Conservation (phyloP, 495 filamentous ascomycete genomes). For the Penicillium lagena region DNA sequence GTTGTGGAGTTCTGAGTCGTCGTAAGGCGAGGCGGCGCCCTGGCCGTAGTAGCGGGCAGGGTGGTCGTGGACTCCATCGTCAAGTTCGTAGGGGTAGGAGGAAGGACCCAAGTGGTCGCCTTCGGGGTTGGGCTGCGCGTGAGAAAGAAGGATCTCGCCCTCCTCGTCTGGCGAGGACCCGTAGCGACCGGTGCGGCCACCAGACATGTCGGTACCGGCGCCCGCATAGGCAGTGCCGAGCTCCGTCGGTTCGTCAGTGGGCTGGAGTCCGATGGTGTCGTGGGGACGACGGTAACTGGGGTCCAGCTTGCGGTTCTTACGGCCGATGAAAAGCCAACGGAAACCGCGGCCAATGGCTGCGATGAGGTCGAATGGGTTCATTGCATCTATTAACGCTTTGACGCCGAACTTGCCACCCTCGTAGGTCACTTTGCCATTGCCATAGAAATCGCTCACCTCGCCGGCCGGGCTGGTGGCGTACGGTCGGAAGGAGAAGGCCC, state of each 20-base stretch:
- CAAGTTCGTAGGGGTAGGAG: conserved; percentile 13
- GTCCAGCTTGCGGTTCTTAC: conserved; percentile 48
- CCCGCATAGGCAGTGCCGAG: conserved; percentile 29
- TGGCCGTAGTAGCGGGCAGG: conserved; percentile 12
- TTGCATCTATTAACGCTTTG: conserved; percentile 60
- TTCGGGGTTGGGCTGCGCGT: conserved; percentile 35
- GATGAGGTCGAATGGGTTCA: conserved; percentile 80
- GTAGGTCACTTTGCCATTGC: conserved; percentile 45
- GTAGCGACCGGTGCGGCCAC: conserved; percentile 15
- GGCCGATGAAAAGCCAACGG: conserved; percentile 74
- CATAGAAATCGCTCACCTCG: conserved; percentile 40
- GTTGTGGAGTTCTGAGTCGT: conserved; percentile 15
- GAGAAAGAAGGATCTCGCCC: conserved; percentile 31
- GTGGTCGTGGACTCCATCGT: conserved; percentile 20
- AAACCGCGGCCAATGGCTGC: conserved; percentile 72
- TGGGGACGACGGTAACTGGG: conserved; percentile 37
- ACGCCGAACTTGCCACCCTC: conserved; percentile 58
- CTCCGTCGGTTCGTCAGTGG: conserved; percentile 8
- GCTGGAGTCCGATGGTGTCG: conserved; percentile 27
- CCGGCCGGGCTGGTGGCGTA: conserved; percentile 44
- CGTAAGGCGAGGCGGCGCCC: conserved; percentile 19
- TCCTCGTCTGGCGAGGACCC: conserved; percentile 26
- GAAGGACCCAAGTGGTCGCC: conserved; percentile 8
- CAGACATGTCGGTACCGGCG: conserved; percentile 16
- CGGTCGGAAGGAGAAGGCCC: conserved; percentile 71